Evolutionary conservation across 495 filamentous ascomycete species (phyloP), one percentile per base, ranked within the genome.

Genomic region (Schizothecium vesticola): DNA sequence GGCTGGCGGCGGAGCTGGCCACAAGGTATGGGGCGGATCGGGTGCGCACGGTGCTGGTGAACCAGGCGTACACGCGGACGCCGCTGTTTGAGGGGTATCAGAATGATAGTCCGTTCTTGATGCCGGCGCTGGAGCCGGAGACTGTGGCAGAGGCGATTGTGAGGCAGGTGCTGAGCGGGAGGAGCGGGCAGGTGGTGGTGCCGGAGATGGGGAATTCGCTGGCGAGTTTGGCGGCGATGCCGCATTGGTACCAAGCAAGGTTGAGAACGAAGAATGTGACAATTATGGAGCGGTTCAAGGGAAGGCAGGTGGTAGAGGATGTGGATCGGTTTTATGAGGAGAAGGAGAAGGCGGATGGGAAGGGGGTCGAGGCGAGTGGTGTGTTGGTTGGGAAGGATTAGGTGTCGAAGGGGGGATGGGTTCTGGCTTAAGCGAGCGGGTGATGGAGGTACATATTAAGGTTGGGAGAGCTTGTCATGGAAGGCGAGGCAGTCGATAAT

Each of bases 81-180:
- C 71, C 81, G 36, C 78, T 92, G 22, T 90, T 90, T 70, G 74
- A 78, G n/a, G 85, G 87, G 8, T 88, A 85, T 59, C 77, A 85
- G 1, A 82, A 85, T 69, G 82, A 85, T 75, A 69, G 65, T 9
- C 71, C 73, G 11, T 90, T 86, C 69, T 43, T 90, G 24, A 73
- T 85, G 67, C 87, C 87, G 11, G 72, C 84, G 57, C 75, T 90
- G 66, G 75, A 86, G 56, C 85, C 86, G 8, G 87, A 86, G 74
- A 91, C 86, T 5, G 86, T 92, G 24, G 89, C 88, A 0, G 88
- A 89, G 78, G 83, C 75, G n/a, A 77, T 91, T 28, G 86, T 87
- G 3, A 73, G 81, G 64, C 81, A 88, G 78, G 85, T 92, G 24
- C 73, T 88, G 51, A 81, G 57, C 19, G 89, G 86, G 1, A 68